Conservation (phyloP, 2,329 filamentous ascomycete genomes). For the Diplocarpon rosae region DNA sequence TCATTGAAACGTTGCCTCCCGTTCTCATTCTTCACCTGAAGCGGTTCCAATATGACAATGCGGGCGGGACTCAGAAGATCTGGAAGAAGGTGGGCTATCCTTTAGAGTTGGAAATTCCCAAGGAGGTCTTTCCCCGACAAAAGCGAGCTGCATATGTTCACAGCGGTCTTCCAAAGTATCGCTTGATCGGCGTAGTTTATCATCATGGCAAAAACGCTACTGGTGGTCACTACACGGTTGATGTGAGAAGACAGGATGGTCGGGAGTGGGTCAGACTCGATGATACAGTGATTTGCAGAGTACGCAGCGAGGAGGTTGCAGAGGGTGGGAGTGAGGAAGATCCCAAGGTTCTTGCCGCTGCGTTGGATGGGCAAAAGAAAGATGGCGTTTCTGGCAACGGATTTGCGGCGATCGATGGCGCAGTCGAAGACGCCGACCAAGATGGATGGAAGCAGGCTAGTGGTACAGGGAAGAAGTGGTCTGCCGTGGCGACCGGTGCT, state of each 20-base stretch:
- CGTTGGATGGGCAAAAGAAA: conserved; percentile 56
- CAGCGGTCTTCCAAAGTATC: conserved; percentile 69
- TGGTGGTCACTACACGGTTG: conserved; percentile 95
- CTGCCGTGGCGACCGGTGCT: conserved; percentile 54
- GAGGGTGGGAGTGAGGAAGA: conserved; percentile 76
- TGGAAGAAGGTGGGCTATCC: conserved; percentile 98
- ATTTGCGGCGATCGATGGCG: conserved; percentile 53
- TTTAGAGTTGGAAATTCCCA: conserved; percentile 84
- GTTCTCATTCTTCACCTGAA: conserved; percentile 93
- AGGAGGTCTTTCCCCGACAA: conserved; percentile 72
- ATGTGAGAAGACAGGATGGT: conserved; percentile 88
- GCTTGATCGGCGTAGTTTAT: conserved; percentile 82
- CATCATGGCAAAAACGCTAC: conserved; percentile 96
- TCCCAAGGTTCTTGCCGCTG: conserved; percentile 53
- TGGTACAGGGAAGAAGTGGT: conserved; percentile 62
- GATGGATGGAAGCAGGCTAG: conserved; percentile 82
- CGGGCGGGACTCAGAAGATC: conserved; percentile 86
- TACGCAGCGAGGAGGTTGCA: conserved; percentile 80
- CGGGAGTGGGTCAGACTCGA: conserved; percentile 93
- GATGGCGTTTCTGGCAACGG: conserved; percentile 52
- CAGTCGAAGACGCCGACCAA: conserved; percentile 59
- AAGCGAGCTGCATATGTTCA: conserved; percentile 54
- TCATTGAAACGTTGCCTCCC: conserved; percentile 83
- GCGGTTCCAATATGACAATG: conserved; percentile 89
- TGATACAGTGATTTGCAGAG: conserved; percentile 78